These are phyloP conservation scores for Boletus reticulatus DNA, from an alignment of 768 basidiomycete species.

Conservation along the genomic window DNA sequence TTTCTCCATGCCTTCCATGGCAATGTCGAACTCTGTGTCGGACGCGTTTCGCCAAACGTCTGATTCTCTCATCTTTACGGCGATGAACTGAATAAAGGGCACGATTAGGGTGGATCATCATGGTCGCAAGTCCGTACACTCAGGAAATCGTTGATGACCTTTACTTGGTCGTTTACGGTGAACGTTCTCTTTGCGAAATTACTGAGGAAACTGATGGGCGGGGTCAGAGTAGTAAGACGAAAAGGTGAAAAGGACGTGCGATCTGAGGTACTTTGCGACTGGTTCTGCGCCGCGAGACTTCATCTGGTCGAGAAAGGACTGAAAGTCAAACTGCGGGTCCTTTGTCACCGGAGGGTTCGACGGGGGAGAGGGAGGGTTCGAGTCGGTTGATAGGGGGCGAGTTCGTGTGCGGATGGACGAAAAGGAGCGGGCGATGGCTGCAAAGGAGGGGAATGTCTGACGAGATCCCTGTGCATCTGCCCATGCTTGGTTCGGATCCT, in stretches of 20 bases:
- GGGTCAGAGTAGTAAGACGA: not conserved
- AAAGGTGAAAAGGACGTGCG: constrained; percentile 53
- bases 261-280: constrained; percentile 91
- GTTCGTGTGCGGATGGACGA: constrained; percentile 40
- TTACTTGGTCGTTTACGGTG: constrained; percentile 90
- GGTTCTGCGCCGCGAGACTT: constrained; percentile 85
- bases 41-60: constrained; percentile 81
- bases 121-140: constrained; percentile 42
- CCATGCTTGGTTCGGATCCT: not conserved
- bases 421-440: constrained; percentile 64
- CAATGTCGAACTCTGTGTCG: constrained; percentile 90
- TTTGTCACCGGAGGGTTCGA: constrained; percentile 13
- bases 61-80: constrained; percentile 77
- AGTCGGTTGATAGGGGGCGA: constrained; percentile 8
- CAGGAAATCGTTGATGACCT: constrained; percentile 93
- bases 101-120: constrained; percentile 13
- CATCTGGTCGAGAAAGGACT: constrained; percentile 94
- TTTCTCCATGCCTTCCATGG: constrained; percentile 99
- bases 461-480: not conserved
- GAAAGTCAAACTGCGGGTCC: constrained; percentile 80
- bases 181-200: constrained; percentile 93
- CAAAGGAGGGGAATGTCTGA: constrained; percentile 17
- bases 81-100: constrained; percentile 69
- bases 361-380: too few species aligned
- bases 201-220: constrained; percentile 70